A percentile compares a stretch with the other conserved stretches of the same genome.
These are phyloP conservation scores for Pittosporum tobira DNA, from an alignment of 129 eudicot species.

Conservation along the genomic window DNA sequence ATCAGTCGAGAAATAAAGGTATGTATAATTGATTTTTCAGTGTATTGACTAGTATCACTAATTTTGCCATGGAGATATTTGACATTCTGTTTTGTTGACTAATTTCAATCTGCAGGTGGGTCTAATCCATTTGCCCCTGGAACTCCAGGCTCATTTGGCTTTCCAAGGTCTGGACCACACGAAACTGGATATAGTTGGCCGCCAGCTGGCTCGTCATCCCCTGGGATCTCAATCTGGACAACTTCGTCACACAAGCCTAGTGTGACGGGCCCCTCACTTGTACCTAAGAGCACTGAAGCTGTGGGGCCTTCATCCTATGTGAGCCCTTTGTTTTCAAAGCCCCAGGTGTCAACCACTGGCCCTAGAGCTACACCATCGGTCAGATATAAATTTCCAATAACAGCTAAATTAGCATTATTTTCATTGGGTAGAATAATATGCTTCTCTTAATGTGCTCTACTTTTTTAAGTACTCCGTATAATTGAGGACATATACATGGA, in stretches of 20 bases:
- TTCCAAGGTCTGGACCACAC: too few species aligned
- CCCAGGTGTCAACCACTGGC: conserved; percentile 3
- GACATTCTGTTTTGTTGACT: neutral
- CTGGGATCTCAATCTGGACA: neutral
- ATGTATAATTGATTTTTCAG: neutral
- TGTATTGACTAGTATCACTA: neutral
- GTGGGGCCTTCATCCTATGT: neutral
- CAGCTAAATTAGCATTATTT: neutral
- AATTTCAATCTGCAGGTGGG: neutral
- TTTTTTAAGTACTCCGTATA: too few species aligned
- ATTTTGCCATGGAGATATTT: neutral
- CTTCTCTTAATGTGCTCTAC: neutral
- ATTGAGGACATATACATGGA: neutral
- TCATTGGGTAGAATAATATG: neutral
- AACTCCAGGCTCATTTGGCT: too few species aligned
- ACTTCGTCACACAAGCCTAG: neutral
- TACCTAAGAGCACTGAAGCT: neutral
- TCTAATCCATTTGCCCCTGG: neutral
- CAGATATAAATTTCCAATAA: conserved; percentile 1
- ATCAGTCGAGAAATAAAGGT: conserved; percentile 18
- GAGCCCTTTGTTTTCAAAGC: neutral
- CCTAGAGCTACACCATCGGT: neutral
- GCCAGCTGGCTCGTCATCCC: neutral
- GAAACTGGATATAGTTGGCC: neutral
- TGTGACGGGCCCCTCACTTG: neutral